Base-by-base conservation (phyloP, 768 basidiomycete species). In the Kwoniella sp. region DNA sequence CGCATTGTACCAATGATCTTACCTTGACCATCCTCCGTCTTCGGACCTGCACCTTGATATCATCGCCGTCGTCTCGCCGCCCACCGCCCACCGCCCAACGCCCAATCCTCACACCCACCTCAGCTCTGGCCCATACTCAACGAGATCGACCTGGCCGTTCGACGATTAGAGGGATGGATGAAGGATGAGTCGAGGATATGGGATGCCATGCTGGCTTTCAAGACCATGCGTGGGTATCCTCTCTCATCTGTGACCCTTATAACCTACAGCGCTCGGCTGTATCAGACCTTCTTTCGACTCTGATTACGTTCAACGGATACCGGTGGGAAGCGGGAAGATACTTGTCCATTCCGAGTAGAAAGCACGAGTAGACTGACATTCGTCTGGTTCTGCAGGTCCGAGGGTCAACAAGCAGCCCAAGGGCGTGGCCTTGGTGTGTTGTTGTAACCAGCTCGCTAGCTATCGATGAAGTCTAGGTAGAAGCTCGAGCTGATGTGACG, bases 381-480 rank as follows among this genome's bases (percentile, higher is more conserved):
- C 20, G 2, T 25, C 8, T 25, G 12, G n/a, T n/a, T n/a, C n/a
- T 37, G 12, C 47, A 72, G 72, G 63, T 13, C 74, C 79, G 4
- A 65, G 71, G 47, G 63, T 81, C 23, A 73, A 69, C 61, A 81
- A 81, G 59, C 79, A 81, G 63, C 78, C 79, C 8, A 77, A 76
- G 51, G 79, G 79, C 1, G 72, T 76, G 12, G 73, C 61, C 12
- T 55, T 81, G 62, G 73, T 76, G 31, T 50, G 72, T 60, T 26
- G 12, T 37, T 25, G 13, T 48, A 20, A 48, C 47, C 47, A 23
- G 23, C 47, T n/a, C n/a, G n/a, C n/a, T n/a, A n/a, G n/a, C n/a
- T n/a, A n/a, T n/a, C n/a, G n/a, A n/a, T n/a, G n/a, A n/a, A n/a
- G n/a, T n/a, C n/a, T n/a, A n/a, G n/a, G n/a, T n/a, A n/a, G n/a